Evolutionary conservation across 768 basidiomycete species (phyloP).

Genomic region (Tulasnella sp.): DNA sequence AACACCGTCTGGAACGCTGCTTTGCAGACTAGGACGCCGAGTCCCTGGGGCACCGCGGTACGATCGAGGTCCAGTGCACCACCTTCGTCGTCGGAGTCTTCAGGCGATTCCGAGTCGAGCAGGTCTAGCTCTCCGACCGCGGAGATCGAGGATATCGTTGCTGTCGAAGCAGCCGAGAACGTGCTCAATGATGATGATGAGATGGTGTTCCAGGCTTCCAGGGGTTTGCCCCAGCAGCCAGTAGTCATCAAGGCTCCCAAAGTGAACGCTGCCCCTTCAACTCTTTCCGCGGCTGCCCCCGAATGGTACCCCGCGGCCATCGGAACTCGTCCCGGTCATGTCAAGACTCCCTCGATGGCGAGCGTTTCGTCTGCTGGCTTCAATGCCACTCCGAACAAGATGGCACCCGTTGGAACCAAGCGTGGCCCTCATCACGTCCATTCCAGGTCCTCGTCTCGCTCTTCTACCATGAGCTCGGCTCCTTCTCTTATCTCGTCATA

Average conservation of each 20-base stretch:
- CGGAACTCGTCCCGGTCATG: slow-evolving; percentile 3
- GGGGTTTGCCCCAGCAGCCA: not conserved
- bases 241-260: not conserved
- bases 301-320: slow-evolving; percentile 9
- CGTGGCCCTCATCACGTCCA: not conserved
- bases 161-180: slow-evolving; percentile 18
- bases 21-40: not conserved
- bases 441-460: slow-evolving; percentile 1
- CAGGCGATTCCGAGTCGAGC: not conserved
- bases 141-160: slow-evolving; percentile 4
- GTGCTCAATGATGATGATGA: slow-evolving; percentile 18
- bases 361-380: not conserved
- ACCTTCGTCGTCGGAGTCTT: slow-evolving; percentile 16
- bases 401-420: not conserved
- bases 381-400: not conserved
- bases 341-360: slow-evolving; percentile 6
- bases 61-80: slow-evolving; percentile 18
- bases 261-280: not conserved
- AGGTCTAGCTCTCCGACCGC: not conserved
- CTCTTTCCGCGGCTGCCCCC: slow-evolving; percentile 1
- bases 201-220: not conserved
- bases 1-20: slow-evolving; percentile 19
- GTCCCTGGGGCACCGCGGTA: slow-evolving; percentile 12
- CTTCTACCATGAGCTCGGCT: not conserved
- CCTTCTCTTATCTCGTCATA: not conserved